Evolutionary conservation across 805 yeast species (phyloP).

Genomic region (Zygosaccharomyces kombuchaensis): DNA sequence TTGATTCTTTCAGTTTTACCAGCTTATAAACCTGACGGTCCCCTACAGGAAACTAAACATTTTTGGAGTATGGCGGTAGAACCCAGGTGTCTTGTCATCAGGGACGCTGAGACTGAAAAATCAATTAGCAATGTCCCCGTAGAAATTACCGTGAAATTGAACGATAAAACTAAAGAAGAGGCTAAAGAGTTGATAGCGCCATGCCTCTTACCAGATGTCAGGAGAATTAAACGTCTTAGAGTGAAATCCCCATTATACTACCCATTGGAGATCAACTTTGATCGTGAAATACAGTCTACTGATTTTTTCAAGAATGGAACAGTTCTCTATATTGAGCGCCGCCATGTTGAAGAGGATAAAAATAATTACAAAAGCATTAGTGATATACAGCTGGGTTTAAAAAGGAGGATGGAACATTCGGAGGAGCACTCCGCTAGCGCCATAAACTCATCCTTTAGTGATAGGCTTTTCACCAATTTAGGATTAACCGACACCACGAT

Average conservation of each 20-base stretch:
- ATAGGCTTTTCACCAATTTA: constrained; percentile 3
- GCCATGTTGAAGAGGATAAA: constrained; percentile 6
- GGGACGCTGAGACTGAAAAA: constrained; percentile 59
- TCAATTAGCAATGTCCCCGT: constrained; percentile 47
- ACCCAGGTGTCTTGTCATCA: constrained; percentile 71
- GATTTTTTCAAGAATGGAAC: constrained; percentile 31
- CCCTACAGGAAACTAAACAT: constrained; percentile 80
- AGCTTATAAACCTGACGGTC: constrained; percentile 37
- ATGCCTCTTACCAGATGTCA: constrained; percentile 59
- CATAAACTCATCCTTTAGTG: constrained; percentile 2
- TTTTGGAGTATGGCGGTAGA: constrained; percentile 86
- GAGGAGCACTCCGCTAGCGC: background rate
- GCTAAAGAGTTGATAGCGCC: constrained; percentile 49
- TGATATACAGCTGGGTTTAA: constrained; percentile 15
- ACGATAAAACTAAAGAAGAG: constrained; percentile 40
- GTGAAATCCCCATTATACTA: constrained; percentile 49
- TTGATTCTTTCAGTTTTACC: constrained; percentile 78
- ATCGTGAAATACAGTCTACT: constrained; percentile 24
- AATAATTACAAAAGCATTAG: constrained; percentile 3
- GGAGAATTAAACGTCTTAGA: constrained; percentile 44
- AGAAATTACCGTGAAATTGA: constrained; percentile 31
- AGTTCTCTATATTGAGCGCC: constrained; percentile 24
- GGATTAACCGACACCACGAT: constrained; percentile 16
- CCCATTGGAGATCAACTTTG: constrained; percentile 42
- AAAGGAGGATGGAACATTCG: constrained; percentile 9